A percentile compares a stretch with the other conserved stretches of the same genome.
These are phyloP conservation scores for Thoreauomyces humboldtii DNA, from an alignment of 192 early-diverging fungal species.

Conservation along the genomic window DNA sequence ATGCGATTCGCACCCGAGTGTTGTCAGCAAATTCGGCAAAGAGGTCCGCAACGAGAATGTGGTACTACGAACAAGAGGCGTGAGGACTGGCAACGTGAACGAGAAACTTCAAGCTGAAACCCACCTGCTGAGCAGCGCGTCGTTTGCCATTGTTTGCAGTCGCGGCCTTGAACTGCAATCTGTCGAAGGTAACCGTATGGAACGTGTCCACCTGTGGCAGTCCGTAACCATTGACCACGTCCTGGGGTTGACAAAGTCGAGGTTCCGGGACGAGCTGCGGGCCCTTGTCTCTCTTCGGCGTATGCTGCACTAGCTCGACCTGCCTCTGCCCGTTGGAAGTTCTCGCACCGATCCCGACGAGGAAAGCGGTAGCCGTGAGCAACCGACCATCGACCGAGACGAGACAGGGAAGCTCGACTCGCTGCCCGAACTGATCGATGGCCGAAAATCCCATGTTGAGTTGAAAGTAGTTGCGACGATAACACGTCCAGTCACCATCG, in stretches of 20 bases:
- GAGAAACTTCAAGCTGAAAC: too few species aligned
- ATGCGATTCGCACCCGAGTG: conserved; percentile 58
- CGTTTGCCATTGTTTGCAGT: conserved; percentile 95
- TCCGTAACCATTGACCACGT: neutral
- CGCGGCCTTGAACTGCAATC: conserved; percentile 95
- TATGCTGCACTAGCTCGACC: conserved; percentile 89
- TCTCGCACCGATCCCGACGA: conserved; percentile 72
- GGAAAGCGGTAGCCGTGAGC: conserved; percentile 63
- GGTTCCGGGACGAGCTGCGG: conserved; percentile 67
- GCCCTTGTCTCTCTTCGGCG: conserved; percentile 92
- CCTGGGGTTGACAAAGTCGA: conserved; percentile 14
- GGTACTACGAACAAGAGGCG: too few species aligned
- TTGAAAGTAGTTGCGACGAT: conserved; percentile 93
- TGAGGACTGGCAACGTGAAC: too few species aligned
- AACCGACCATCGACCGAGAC: conserved; percentile 78
- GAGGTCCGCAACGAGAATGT: conserved; percentile 77
- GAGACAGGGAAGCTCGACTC: conserved; percentile 61
- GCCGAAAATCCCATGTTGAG: conserved; percentile 67
- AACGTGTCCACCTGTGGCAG: conserved; percentile 16
- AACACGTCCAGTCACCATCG: conserved; percentile 89
- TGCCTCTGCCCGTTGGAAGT: conserved; percentile 66
- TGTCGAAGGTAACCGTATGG: conserved; percentile 75
- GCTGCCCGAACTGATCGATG: conserved; percentile 54
- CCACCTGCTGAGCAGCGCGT: conserved; percentile 91
- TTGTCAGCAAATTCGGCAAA: conserved; percentile 69